Evolutionary conservation across 1,284 basidiomycete genomes (phyloP).

Genomic region (Tremellales sp.): DNA sequence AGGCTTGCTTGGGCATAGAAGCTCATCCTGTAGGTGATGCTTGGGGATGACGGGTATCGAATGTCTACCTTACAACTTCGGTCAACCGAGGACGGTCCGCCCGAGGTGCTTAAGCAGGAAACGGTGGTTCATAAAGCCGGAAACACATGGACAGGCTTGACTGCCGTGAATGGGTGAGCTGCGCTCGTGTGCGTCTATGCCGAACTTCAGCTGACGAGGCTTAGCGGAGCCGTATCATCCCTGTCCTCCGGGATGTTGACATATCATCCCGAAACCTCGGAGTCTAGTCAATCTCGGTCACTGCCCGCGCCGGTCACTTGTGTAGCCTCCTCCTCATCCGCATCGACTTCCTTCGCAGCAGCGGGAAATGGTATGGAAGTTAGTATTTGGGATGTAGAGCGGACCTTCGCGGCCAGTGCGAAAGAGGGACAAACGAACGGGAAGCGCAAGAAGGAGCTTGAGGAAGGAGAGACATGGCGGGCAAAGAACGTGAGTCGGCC

Average conservation of each 20-base stretch:
- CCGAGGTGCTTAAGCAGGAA: slow-evolving; percentile 19
- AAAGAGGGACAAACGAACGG: slow-evolving; percentile 1
- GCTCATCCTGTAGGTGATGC: slow-evolving; percentile 20
- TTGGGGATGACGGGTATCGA: slow-evolving; percentile 38
- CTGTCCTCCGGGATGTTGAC: slow-evolving; percentile 40
- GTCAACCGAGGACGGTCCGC: slow-evolving; percentile 13
- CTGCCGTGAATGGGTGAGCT: slow-evolving; percentile 16
- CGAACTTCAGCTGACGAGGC: not conserved
- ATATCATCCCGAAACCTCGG: slow-evolving; percentile 6
- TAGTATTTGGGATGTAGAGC: slow-evolving; percentile 73
- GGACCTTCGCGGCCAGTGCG: slow-evolving; percentile 54
- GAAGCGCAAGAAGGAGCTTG: slow-evolving; percentile 70
- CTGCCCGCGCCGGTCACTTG: slow-evolving; percentile 37
- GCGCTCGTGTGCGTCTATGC: not conserved
- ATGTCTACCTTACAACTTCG: slow-evolving; percentile 27
- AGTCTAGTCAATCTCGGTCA: slow-evolving; percentile 10
- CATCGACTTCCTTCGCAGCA: slow-evolving; percentile 63
- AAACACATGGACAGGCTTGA: slow-evolving; percentile 32
- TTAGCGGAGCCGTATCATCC: slow-evolving; percentile 34
- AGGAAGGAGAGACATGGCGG: slow-evolving; percentile 56
- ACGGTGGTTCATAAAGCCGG: slow-evolving; percentile 16
- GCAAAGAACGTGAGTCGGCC: slow-evolving; percentile 44
- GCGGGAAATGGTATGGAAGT: slow-evolving; percentile 85
- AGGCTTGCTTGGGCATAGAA: not conserved
- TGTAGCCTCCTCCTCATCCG: slow-evolving; percentile 53